Percentiles rank a stretch among this genome's conserved stretches.
Conservation (phyloP, 2,329 filamentous ascomycete genomes). For the Aspergillus sp. region DNA sequence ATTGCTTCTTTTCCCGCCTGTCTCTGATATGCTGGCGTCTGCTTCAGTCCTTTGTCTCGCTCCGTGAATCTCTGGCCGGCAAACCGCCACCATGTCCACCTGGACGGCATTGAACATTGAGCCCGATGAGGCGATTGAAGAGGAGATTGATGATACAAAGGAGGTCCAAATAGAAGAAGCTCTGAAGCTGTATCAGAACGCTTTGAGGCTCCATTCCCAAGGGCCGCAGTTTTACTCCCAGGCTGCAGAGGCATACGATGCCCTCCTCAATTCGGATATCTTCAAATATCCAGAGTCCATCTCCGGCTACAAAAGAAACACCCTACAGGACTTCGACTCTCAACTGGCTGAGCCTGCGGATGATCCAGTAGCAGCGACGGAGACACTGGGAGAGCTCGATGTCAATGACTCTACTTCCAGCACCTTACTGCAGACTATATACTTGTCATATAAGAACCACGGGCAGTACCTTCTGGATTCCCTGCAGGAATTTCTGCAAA, state of each 20-base stretch:
- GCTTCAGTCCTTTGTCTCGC: too few relatives aligned
- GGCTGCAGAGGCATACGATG: constrained; percentile 71
- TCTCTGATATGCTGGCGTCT: too few relatives aligned
- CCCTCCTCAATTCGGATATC: constrained; percentile 83
- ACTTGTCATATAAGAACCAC: constrained; percentile 90
- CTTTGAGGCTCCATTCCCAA: constrained; percentile 83
- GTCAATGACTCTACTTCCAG: constrained; percentile 66
- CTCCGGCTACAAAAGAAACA: constrained; percentile 71
- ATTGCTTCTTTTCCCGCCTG: too few relatives aligned
- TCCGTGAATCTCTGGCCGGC: constrained; percentile 4
- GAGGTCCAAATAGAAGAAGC: constrained; percentile 97
- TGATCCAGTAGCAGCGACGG: constrained; percentile 12
- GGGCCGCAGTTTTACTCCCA: constrained; percentile 66
- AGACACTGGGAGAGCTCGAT: constrained; percentile 42
- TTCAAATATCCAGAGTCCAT: constrained; percentile 83
- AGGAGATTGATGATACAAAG: constrained; percentile 89
- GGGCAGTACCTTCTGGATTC: constrained; percentile 83
- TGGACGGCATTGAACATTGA: constrained; percentile 92
- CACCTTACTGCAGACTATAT: constrained; percentile 78
- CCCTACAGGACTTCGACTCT: constrained; percentile 36
- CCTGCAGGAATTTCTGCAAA: constrained; percentile 45
- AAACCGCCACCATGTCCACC: constrained; percentile 38
- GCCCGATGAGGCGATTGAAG: constrained; percentile 78
- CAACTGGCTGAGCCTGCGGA: constrained; percentile 39
- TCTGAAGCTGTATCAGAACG: constrained; percentile 84